Evolutionary conservation across 768 basidiomycete species (phyloP).

Genomic region (Pisolithus tinctorius): DNA sequence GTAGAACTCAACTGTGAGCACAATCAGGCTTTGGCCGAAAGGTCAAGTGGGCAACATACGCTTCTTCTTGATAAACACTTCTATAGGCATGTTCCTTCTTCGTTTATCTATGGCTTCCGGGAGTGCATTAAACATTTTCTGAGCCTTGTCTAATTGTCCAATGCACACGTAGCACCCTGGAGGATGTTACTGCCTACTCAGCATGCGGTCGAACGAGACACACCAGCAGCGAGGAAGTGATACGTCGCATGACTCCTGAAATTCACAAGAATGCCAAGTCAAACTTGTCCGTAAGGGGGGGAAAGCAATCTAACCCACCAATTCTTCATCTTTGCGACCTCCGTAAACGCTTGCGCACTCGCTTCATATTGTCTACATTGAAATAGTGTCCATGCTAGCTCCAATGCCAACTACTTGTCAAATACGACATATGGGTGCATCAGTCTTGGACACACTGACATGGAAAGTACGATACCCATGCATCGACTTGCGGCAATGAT

Average conservation of each 20-base stretch:
- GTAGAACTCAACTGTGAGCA: constrained; percentile 59
- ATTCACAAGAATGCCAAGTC: neutral
- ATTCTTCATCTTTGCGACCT: constrained; percentile 57
- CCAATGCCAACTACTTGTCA: constrained; percentile 56
- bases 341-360: constrained; percentile 59
- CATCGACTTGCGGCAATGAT: constrained; percentile 62
- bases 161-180: constrained; percentile 58
- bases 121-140: constrained; percentile 54
- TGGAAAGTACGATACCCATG: constrained; percentile 36
- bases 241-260: constrained; percentile 74
- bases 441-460: constrained; percentile 6
- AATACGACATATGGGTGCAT: neutral
- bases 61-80: constrained; percentile 73
- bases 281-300: neutral
- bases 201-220: constrained; percentile 6
- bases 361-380: constrained; percentile 59
- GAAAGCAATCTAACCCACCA: constrained; percentile 42
- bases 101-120: constrained; percentile 53
- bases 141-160: constrained; percentile 50
- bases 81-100: constrained; percentile 69
- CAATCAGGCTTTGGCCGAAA: neutral
- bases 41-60: constrained; percentile 33
- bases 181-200: neutral
- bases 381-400: constrained; percentile 72
- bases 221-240: constrained; percentile 67